Evolutionary conservation across 768 basidiomycete species (phyloP), one percentile per base, ranked within the genome.

Genomic region (Holtermanniella nyarrowii): DNA sequence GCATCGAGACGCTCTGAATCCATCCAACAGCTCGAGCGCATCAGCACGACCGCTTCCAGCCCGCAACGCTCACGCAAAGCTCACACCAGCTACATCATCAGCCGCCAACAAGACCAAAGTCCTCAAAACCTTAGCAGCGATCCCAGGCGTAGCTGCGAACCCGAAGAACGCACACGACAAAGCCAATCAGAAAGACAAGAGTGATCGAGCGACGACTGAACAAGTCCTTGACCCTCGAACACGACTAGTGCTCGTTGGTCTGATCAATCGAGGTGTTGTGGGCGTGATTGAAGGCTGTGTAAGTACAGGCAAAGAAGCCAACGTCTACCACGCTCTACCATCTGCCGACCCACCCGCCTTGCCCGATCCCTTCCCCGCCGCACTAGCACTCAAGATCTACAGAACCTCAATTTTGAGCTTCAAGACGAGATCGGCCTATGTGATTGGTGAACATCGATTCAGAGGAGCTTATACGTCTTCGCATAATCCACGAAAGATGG

Each of bases 271-370:
- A 47, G 90, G 83, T 0, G 66, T 97, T 14, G 79, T 99, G 13
- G 81, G 85, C 49, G 85, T 88, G 69, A 82, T 99, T 43, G 93
- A 96, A 59, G 89, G 91, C 1, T 97, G 95, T 72, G 82, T 99
- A 41, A 90, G 87, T 63, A 96, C 95, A 0, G 95, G 95, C 24
- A 99, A 99, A 77, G 95, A 99, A 80, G 93, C 93, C 7, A 97
- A 97, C 62, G 95, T 99, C 12, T 99, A 99, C 69, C 90, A 96
- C 65, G 89, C 90, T 1, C 66, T 85, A 27, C 76, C 78, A 0
- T 76, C 79, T 0, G 72, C 73, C 3, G 67, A 65, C 3, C 54
- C 54, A 25, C 58, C 37, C 42, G 42, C 54, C 55, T 49, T 58
- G 50, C 61, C 49, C 18, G 37, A 27, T 44, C 48, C 27, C 44